phyloP scores from a whole-genome alignment of 2,329 filamentous ascomycete genomes.

The Bipolaris victoriae region DNA sequence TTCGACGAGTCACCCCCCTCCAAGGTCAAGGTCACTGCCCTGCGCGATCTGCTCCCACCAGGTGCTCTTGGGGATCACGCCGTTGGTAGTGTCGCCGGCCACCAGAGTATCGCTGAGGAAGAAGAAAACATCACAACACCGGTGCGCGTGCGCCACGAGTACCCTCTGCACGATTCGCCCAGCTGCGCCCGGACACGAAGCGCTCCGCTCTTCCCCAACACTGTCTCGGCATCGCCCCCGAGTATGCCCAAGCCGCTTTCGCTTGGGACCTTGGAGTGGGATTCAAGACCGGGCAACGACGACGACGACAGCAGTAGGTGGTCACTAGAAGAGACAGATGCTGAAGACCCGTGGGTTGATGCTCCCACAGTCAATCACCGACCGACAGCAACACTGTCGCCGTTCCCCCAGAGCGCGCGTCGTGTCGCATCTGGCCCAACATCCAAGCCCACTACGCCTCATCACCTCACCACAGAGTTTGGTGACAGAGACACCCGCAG shows the following conservation, averaged over 20 bases:
- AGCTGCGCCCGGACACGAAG: slow-evolving; percentile 35
- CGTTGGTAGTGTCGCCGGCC: slow-evolving; percentile 39
- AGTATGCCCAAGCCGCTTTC: slow-evolving; percentile 51
- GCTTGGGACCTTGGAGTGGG: slow-evolving; percentile 50
- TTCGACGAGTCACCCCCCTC: slow-evolving; percentile 75
- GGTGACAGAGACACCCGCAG: slow-evolving; percentile 58
- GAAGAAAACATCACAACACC: slow-evolving; percentile 59
- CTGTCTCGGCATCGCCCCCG: slow-evolving; percentile 55
- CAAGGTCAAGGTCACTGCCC: slow-evolving; percentile 52
- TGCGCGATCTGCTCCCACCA: slow-evolving; percentile 58
- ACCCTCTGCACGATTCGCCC: slow-evolving; percentile 46
- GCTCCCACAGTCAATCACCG: slow-evolving; percentile 41
- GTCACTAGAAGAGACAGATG: slow-evolving; percentile 50
- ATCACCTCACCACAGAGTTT: slow-evolving; percentile 45
- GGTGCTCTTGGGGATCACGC: slow-evolving; percentile 52
- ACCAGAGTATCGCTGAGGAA: slow-evolving; percentile 58
- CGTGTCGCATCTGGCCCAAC: slow-evolving; percentile 39
- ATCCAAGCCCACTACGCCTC: slow-evolving; percentile 49
- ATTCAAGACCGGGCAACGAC: slow-evolving; percentile 47
- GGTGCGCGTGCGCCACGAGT: slow-evolving; percentile 51
- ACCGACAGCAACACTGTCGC: slow-evolving; percentile 38
- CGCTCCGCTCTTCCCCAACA: slow-evolving; percentile 48
- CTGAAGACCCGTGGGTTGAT: slow-evolving; percentile 50
- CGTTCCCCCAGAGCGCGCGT: slow-evolving; percentile 42
- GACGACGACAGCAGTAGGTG: slow-evolving; percentile 48